Evolutionary conservation across 208 protist species (phyloP), one percentile per base, ranked within the genome.

Genomic region (Crithidia sp.): DNA sequence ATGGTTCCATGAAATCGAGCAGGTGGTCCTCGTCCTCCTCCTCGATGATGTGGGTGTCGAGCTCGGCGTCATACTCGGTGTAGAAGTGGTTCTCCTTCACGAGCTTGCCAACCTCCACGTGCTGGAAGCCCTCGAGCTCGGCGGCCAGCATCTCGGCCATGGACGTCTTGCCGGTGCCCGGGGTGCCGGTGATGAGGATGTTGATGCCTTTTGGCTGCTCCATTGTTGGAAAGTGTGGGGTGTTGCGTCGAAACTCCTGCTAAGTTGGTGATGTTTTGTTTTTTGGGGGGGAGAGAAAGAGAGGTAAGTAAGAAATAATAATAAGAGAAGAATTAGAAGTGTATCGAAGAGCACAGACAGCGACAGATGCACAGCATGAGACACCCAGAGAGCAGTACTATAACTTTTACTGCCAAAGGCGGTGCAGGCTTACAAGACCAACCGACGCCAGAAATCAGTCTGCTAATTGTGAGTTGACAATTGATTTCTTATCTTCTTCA

Each of bases 131-230:
- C 28, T 84, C 81, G 19, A 96, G 81, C 62, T 85, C 82, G n/a
- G 86, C 61, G 6, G 82, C 86, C 0, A 99, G 52, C 47, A 91
- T 65, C 66, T 96, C 83, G 7, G 86, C 82, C 17, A 98, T 71
- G 37, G 97, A 97, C 0, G 96, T 99, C 82, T 99, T 99, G 53
- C 98, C 98, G 5, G 96, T 98, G 13, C 97, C 98, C 3, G 98
- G 98, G 13, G 98, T 99, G 19, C 98, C 98, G 13, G 96, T 98
- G 62, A 98, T 88, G 65, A 98, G 89, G 65, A 98, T 95, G 61
- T 98, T 98, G 19, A 94, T 83, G 52, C 86, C 86, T 28, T 86
- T 87, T 28, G 92, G 92, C 19, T 83, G 70, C 60, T 89, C 81
- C 89, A 94, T 92, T 13, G 45, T 49, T 0, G 7, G 39, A 57